Evolutionary conservation across 345 rosid species (phyloP).

Genomic region (Gossypium raimondii): DNA sequence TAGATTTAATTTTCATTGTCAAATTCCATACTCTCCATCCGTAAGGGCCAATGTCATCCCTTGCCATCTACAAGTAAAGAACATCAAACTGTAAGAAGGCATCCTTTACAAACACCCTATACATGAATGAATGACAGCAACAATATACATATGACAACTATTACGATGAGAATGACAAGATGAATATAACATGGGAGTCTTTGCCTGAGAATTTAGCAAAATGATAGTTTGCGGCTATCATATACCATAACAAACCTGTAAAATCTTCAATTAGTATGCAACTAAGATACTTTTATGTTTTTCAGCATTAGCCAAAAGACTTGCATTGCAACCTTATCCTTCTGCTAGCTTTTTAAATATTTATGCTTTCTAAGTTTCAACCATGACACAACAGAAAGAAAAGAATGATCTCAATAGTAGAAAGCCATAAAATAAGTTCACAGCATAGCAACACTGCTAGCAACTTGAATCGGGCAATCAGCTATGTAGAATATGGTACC

Average conservation of each 20-base stretch:
- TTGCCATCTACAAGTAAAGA: constrained; percentile 2
- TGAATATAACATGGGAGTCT: not conserved
- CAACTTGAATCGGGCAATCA: not conserved
- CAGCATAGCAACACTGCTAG: not conserved
- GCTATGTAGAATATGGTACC: not conserved
- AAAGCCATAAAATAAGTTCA: not conserved
- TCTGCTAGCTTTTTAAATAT: not conserved
- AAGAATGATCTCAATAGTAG: constrained; percentile 3
- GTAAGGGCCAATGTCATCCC: not conserved
- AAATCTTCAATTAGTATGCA: not conserved
- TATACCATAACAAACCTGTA: not conserved
- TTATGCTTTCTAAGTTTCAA: not conserved
- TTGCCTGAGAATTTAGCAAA: not conserved
- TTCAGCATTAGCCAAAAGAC: constrained; percentile 2
- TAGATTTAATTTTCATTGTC: too few species aligned
- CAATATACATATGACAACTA: not conserved
- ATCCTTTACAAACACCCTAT: not conserved
- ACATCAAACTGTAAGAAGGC: not conserved
- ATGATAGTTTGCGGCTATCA: not conserved
- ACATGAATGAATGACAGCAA: not conserved
- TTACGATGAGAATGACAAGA: not conserved
- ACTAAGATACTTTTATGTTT: not conserved
- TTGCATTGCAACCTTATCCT: not conserved
- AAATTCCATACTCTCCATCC: not conserved
- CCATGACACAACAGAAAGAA: not conserved